A percentile compares a stretch with the other conserved stretches of the same genome.
These are phyloP conservation scores for Ustilago nuda DNA, from an alignment of 1,284 basidiomycete genomes.

Conservation along the genomic window DNA sequence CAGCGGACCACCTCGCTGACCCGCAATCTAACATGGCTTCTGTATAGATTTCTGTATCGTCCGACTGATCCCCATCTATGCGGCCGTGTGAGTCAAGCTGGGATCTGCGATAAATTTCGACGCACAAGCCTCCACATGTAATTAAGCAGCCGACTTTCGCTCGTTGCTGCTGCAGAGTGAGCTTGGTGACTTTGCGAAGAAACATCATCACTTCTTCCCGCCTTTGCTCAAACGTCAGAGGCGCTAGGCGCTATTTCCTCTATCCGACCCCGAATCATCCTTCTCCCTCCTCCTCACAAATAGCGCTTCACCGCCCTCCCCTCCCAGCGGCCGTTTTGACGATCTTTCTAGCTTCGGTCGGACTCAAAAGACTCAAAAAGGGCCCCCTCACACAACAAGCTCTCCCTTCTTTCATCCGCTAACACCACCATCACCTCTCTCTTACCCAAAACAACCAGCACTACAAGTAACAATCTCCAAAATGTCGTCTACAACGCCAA, in stretches of 20 bases:
- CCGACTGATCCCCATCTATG: too few relatives aligned
- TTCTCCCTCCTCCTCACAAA: not conserved
- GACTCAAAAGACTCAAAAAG: not conserved
- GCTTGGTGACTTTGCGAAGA: constrained; percentile 4
- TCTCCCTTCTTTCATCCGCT: not conserved
- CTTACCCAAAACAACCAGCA: not conserved
- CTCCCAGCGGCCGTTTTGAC: too few relatives aligned
- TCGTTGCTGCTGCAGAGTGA: constrained; percentile 22
- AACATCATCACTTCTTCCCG: not conserved
- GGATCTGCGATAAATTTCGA: not conserved
- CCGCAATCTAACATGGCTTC: too few relatives aligned
- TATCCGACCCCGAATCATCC: constrained; percentile 20
- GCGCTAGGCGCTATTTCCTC: not conserved
- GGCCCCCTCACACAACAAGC: not conserved
- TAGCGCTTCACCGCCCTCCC: too few relatives aligned
- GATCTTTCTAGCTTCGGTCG: too few relatives aligned
- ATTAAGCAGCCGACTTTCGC: not conserved
- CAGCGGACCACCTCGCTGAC: too few relatives aligned
- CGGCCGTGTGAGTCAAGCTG: too few relatives aligned
- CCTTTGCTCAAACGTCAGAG: not conserved
- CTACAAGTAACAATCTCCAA: not conserved
- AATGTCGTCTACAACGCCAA: constrained; percentile 29
- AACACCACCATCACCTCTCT: not conserved
- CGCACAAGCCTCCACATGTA: constrained; percentile 30
- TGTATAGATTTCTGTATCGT: too few relatives aligned